These are phyloP conservation scores for Coniosporium apollinis DNA, from an alignment of 495 filamentous ascomycete species.

Conservation along the genomic window DNA sequence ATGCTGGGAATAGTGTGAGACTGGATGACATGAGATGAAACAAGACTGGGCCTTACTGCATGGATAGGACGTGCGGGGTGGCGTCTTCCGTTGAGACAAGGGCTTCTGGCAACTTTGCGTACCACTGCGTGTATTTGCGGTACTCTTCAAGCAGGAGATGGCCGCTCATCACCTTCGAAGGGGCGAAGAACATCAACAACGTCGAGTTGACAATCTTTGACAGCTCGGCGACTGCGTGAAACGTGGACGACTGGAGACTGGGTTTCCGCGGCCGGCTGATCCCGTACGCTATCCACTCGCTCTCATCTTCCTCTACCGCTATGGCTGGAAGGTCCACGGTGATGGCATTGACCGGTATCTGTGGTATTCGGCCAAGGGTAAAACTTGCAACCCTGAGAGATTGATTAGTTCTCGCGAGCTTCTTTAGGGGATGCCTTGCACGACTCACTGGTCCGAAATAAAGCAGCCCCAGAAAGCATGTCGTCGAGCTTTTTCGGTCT, in stretches of 20 bases:
- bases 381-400: conserved; percentile 8
- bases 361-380: conserved; percentile 7
- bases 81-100: conserved; percentile 4
- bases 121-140: conserved; percentile 7
- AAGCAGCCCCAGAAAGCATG: conserved; percentile 13
- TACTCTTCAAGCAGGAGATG: conserved; percentile 5
- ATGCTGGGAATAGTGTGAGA: conserved; percentile 16
- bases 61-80: conserved; percentile 7
- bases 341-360: conserved; percentile 5
- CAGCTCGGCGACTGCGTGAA: conserved; percentile 7
- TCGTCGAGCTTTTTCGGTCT: conserved; percentile 3
- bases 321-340: conserved; percentile 10
- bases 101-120: conserved; percentile 1
- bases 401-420: background rate
- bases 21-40: too few species aligned
- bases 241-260: conserved; percentile 4
- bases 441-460: conserved; percentile 10
- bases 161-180: conserved; percentile 5
- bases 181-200: conserved; percentile 10
- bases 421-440: background rate
- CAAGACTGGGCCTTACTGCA: conserved; percentile 13
- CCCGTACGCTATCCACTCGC: conserved; percentile 5
- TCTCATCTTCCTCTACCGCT: conserved; percentile 3
- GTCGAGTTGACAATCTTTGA: conserved; percentile 13
- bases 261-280: background rate